phyloP scores from a whole-genome alignment of 2,329 filamentous ascomycete species.

The Botrytis galanthina region DNA sequence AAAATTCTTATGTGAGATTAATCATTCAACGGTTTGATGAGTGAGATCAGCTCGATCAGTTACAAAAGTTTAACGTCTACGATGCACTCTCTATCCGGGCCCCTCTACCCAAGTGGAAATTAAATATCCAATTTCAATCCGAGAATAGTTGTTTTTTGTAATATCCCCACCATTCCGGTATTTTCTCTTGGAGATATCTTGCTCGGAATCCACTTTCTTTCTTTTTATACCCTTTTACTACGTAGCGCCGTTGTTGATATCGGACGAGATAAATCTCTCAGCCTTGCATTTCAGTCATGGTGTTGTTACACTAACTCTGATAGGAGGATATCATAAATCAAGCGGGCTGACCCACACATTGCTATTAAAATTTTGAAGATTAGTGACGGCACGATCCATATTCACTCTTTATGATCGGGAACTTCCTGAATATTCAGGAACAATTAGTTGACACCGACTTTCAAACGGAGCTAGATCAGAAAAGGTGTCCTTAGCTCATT shows the following conservation, averaged over 20 bases:
- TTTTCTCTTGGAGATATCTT: background rate
- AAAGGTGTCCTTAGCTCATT: conserved; percentile 15
- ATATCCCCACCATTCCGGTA: conserved; percentile 3
- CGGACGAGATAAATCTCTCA: conserved; percentile 8
- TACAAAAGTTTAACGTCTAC: background rate
- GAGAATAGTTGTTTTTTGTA: background rate
- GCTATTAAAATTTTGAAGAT: background rate
- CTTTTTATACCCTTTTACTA: conserved; percentile 1
- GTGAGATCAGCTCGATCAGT: background rate
- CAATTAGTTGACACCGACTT: conserved; percentile 12
- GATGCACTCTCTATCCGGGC: background rate
- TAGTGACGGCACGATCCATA: background rate
- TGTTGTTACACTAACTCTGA: background rate
- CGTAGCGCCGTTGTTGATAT: conserved; percentile 4
- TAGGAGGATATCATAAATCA: conserved; percentile 2
- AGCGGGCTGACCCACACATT: conserved; percentile 11
- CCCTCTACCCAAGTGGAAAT: background rate
- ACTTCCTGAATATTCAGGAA: conserved; percentile 9
- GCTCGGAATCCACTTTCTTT: background rate
- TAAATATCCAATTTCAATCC: background rate
- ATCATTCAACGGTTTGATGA: background rate
- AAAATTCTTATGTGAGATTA: conserved; percentile 15
- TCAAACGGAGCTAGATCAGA: conserved; percentile 16
- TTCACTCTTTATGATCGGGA: background rate
- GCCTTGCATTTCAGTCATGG: conserved; percentile 19